Evolutionary conservation across 2,329 filamentous ascomycete genomes (phyloP).

Genomic region (Cladophialophora psammophila): DNA sequence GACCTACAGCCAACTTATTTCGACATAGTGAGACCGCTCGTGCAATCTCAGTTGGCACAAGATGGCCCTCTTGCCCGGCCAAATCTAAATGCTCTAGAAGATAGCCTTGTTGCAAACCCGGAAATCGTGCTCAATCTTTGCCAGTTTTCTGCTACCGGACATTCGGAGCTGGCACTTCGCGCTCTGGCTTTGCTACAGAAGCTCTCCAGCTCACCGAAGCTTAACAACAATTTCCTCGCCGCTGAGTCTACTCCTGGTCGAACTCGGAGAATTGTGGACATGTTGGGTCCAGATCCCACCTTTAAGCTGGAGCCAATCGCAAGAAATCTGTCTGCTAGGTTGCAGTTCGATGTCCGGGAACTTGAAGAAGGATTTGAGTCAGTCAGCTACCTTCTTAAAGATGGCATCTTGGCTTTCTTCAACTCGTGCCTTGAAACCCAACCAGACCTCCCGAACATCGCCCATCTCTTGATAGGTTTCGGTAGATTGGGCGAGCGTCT

Average conservation of each 20-base stretch:
- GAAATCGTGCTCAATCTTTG: conserved; percentile 81
- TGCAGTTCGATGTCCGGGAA: conserved; percentile 72
- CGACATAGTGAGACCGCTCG: conserved; percentile 80
- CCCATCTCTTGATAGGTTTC: conserved; percentile 90
- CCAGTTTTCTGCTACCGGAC: conserved; percentile 83
- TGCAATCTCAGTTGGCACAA: conserved; percentile 49
- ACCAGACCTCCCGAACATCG: conserved; percentile 81
- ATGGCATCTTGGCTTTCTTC: conserved; percentile 84
- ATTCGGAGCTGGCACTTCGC: conserved; percentile 78
- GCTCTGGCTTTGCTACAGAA: conserved; percentile 85
- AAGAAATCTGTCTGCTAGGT: conserved; percentile 72
- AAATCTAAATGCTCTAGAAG: conserved; percentile 73
- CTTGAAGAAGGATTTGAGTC: conserved; percentile 73
- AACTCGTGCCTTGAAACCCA: conserved; percentile 78
- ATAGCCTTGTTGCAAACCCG: conserved; percentile 83
- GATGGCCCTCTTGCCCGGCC: conserved; percentile 47
- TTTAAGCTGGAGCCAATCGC: conserved; percentile 74
- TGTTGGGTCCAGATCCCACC: conserved; percentile 82
- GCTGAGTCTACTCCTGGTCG: conserved; percentile 27
- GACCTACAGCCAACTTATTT: conserved; percentile 91
- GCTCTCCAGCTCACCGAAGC: conserved; percentile 81
- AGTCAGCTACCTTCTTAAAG: conserved; percentile 79
- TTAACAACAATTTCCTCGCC: conserved; percentile 54
- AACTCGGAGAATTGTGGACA: conserved; percentile 69
- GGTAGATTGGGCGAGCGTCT: conserved; percentile 69